A percentile compares a stretch with the other conserved stretches of the same genome.
phyloP scores from a whole-genome alignment of 2,329 filamentous ascomycete genomes.

The Stachybotrys echinatus region DNA sequence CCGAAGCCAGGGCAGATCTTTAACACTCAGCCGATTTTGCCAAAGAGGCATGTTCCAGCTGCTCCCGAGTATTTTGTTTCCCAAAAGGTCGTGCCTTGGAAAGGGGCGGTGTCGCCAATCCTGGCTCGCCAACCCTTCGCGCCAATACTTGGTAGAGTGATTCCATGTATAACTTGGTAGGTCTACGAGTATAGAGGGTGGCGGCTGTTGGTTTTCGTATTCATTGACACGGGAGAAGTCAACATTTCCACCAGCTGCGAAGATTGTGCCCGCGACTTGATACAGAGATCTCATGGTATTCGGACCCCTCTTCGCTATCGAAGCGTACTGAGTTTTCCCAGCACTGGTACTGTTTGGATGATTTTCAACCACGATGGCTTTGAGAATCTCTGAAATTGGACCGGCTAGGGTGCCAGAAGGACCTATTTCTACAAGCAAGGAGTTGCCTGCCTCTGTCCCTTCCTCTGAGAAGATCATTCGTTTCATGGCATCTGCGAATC shows the following conservation, averaged over 20 bases:
- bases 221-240: conserved; percentile 3
- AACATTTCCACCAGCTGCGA: conserved; percentile 2
- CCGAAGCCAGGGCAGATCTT: conserved; percentile 33
- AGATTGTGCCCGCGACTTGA: conserved; percentile 3
- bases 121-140: conserved; percentile 30
- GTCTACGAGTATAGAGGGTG: conserved; percentile 20
- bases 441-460: too few relatives aligned
- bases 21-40: conserved; percentile 27
- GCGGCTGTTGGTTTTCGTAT: neutral
- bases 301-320: conserved; percentile 1
- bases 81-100: conserved; percentile 36
- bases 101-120: conserved; percentile 28
- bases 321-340: conserved; percentile 1
- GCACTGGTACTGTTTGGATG: conserved; percentile 4
- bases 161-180: conserved; percentile 42
- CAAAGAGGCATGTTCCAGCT: conserved; percentile 26
- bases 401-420: conserved; percentile 18
- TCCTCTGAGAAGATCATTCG: conserved; percentile 8
- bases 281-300: conserved; percentile 1
- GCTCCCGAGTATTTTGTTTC: conserved; percentile 24
- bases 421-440: conserved; percentile 21
- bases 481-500: conserved; percentile 27
- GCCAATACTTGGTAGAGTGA: conserved; percentile 36
- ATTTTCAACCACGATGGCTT: conserved; percentile 9
- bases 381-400: conserved; percentile 17